Evolutionary conservation across 1,284 basidiomycete genomes (phyloP).

Genomic region (Rhodotorula sp.): DNA sequence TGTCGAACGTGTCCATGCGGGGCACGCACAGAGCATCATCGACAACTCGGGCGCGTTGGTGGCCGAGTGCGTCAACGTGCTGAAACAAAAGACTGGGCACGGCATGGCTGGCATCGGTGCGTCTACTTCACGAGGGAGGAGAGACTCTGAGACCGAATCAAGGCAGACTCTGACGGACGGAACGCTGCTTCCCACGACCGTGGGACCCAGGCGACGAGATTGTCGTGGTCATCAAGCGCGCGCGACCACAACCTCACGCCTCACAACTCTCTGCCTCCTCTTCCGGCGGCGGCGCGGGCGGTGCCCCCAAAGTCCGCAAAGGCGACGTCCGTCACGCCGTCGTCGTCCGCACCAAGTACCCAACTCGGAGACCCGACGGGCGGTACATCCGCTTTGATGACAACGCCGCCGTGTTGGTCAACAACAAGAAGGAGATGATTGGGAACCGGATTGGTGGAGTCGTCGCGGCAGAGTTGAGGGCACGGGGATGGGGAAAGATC

Average conservation of each 20-base stretch:
- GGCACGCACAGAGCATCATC: slow-evolving; percentile 67
- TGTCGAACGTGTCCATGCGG: not conserved
- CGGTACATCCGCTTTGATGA: slow-evolving; percentile 89
- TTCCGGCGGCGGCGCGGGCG: slow-evolving; percentile 51
- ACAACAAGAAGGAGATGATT: slow-evolving; percentile 95
- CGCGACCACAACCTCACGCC: slow-evolving; percentile 66
- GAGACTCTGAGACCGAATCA: no score
- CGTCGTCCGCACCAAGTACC: slow-evolving; percentile 86
- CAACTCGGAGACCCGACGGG: slow-evolving; percentile 80
- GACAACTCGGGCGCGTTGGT: slow-evolving; percentile 98
- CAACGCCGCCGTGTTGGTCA: slow-evolving; percentile 92
- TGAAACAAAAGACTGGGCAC: slow-evolving; percentile 83
- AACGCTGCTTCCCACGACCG: no score
- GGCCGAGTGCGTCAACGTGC: slow-evolving; percentile 94
- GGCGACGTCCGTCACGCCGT: slow-evolving; percentile 94
- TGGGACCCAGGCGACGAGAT: slow-evolving; percentile 70
- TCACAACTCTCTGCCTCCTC: slow-evolving; percentile 58
- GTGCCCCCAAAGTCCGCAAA: slow-evolving; percentile 66
- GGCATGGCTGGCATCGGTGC: slow-evolving; percentile 67
- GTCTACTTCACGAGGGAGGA: slow-evolving; percentile 13
- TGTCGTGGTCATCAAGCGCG: slow-evolving; percentile 91
- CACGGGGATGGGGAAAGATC: slow-evolving; percentile 94
- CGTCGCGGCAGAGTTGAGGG: slow-evolving; percentile 83
- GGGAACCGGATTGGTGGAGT: slow-evolving; percentile 93
- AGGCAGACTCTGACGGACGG: no score